Conservation (phyloP, 768 basidiomycete species). For the Russula virescens region DNA sequence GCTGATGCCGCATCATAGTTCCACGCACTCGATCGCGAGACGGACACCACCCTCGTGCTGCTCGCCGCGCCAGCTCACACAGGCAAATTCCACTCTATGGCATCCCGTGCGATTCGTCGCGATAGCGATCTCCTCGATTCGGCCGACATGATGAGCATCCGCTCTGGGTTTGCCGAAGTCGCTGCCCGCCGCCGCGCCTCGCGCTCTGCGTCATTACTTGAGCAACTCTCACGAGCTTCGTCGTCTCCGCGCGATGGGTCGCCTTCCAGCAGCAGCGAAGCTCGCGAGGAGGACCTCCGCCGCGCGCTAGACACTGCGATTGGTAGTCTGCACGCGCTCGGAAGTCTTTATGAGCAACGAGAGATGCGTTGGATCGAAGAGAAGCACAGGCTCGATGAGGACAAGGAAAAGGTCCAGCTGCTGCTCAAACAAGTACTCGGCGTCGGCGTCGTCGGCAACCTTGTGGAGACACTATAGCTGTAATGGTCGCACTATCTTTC, state of each 20-base stretch:
- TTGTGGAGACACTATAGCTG: slow-evolving; percentile 12
- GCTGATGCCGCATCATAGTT: slow-evolving; percentile 43
- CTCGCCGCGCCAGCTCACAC: slow-evolving; percentile 72
- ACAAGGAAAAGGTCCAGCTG: slow-evolving; percentile 61
- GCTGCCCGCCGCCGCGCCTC: slow-evolving; percentile 48
- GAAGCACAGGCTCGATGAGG: slow-evolving; percentile 57
- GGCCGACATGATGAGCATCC: slow-evolving; percentile 46
- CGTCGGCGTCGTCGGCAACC: slow-evolving; percentile 19
- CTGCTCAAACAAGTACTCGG: slow-evolving; percentile 59
- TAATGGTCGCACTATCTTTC: not conserved
- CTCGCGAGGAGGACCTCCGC: slow-evolving; percentile 56
- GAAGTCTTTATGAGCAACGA: slow-evolving; percentile 60
- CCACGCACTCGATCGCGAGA: slow-evolving; percentile 72
- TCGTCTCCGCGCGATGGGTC: slow-evolving; percentile 49
- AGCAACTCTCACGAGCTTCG: slow-evolving; percentile 38
- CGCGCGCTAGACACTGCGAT: slow-evolving; percentile 63
- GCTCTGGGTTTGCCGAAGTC: slow-evolving; percentile 52
- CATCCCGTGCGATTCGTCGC: slow-evolving; percentile 65
- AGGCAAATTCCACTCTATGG: slow-evolving; percentile 55
- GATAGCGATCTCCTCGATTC: slow-evolving; percentile 43
- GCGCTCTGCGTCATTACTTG: slow-evolving; percentile 46
- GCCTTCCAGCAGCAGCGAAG: slow-evolving; percentile 43
- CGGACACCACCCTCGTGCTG: slow-evolving; percentile 70
- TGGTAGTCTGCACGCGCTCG: slow-evolving; percentile 57
- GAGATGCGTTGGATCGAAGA: slow-evolving; percentile 68